A percentile compares a stretch with the other conserved stretches of the same genome.
These are phyloP conservation scores for Apiotrichum porosum DNA, from an alignment of 1,284 basidiomycete species.

Conservation along the genomic window DNA sequence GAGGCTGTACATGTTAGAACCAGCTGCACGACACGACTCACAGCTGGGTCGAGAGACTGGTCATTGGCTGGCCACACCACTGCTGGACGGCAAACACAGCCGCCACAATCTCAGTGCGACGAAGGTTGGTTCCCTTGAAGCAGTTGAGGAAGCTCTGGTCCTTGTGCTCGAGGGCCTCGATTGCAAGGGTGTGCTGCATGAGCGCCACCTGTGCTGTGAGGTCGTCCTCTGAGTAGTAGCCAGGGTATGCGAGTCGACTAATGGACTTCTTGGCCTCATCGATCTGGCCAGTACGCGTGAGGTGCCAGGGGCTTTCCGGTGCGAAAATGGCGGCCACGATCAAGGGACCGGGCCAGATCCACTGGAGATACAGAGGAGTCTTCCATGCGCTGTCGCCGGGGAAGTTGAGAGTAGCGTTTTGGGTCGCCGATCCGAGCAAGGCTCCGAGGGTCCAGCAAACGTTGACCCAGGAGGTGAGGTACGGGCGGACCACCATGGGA, in stretches of 20 bases:
- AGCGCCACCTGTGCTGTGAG: conserved; percentile 50
- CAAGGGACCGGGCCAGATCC: conserved; percentile 38
- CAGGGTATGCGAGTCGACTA: conserved; percentile 41
- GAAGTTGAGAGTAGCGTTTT: conserved; percentile 28
- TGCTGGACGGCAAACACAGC: conserved; percentile 3
- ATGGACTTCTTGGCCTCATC: conserved; percentile 51
- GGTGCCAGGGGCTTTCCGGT: conserved; percentile 25
- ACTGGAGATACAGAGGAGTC: conserved; percentile 26
- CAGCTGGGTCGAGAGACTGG: neutral
- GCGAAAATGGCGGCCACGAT: conserved; percentile 31
- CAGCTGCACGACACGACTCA: too few relatives aligned
- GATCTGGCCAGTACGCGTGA: conserved; percentile 25
- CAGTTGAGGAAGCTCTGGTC: conserved; percentile 48
- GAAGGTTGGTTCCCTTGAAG: conserved; percentile 47
- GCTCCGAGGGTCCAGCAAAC: conserved; percentile 50
- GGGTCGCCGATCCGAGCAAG: conserved; percentile 40
- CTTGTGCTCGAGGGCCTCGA: conserved; percentile 31
- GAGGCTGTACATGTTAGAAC: too few relatives aligned
- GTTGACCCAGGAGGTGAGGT: conserved; percentile 45
- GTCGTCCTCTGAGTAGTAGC: conserved; percentile 40
- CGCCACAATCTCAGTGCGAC: conserved; percentile 35
- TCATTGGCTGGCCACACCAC: conserved; percentile 7
- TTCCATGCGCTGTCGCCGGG: conserved; percentile 9
- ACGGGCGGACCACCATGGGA: conserved; percentile 41
- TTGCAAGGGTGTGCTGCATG: conserved; percentile 41